These are phyloP conservation scores for Microdochium bolleyi DNA, from an alignment of 2,329 filamentous ascomycete genomes.

Conservation along the genomic window DNA sequence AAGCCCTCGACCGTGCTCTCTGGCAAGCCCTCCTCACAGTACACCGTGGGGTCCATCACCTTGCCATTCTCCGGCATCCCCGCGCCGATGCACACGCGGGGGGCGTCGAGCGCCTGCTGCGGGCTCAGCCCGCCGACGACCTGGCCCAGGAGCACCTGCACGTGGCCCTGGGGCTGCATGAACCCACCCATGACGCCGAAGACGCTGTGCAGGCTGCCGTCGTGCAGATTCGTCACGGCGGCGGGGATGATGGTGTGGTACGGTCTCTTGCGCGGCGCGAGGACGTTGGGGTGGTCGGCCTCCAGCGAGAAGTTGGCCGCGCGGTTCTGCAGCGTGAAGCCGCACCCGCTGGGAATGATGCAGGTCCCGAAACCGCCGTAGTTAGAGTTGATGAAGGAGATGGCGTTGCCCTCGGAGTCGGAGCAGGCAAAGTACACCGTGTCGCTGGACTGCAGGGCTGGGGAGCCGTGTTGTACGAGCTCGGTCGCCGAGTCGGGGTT, in stretches of 20 bases:
- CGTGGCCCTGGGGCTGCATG: constrained; percentile 96
- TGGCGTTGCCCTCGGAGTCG: constrained; percentile 77
- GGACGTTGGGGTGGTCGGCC: constrained; percentile 65
- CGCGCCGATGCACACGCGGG: constrained; percentile 79
- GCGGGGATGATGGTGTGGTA: constrained; percentile 98
- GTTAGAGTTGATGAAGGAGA: constrained; percentile 95
- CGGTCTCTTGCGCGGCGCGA: constrained; percentile 77
- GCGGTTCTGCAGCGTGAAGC: constrained; percentile 91
- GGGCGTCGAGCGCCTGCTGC: constrained; percentile 84
- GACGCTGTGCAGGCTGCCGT: constrained; percentile 70
- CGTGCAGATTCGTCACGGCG: constrained; percentile 69
- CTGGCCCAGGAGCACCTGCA: constrained; percentile 89
- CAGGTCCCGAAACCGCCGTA: constrained; percentile 81
- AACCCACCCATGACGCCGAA: constrained; percentile 98
- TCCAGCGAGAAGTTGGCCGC: constrained; percentile 77
- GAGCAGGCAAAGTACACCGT: constrained; percentile 91
- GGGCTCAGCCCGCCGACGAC: constrained; percentile 73
- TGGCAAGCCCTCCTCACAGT: constrained; percentile 75
- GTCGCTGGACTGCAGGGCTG: constrained; percentile 78
- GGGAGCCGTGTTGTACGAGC: constrained; percentile 61
- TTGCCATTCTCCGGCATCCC: constrained; percentile 56
- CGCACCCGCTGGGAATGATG: constrained; percentile 79
- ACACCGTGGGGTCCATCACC: constrained; percentile 57
- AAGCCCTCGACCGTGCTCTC: constrained; percentile 61
- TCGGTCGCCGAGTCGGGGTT: constrained; percentile 51